A percentile compares a stretch with the other conserved stretches of the same genome.
Conservation (phyloP, 2,329 filamentous ascomycete species). For the Trichothecium roseum region DNA sequence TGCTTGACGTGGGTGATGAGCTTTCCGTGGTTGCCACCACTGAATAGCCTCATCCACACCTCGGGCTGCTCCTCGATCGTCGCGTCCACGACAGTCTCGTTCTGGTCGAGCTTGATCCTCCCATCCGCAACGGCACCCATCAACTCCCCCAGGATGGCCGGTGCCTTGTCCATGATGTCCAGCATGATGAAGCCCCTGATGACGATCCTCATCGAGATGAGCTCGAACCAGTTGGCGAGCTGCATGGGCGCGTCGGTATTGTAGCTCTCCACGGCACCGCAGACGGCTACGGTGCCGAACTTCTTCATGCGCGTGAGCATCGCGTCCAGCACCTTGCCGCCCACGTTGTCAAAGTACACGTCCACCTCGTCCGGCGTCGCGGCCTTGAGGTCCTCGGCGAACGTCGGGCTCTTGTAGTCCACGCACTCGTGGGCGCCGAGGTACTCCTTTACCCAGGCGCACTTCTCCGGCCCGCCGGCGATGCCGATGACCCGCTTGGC, state of each 20-base stretch:
- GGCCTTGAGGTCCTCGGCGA: constrained; percentile 14
- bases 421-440: constrained; percentile 16
- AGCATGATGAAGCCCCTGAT: constrained; percentile 17
- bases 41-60: constrained; percentile 15
- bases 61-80: constrained; percentile 15
- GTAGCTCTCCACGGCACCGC: constrained; percentile 14
- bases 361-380: constrained; percentile 16
- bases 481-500: constrained; percentile 18
- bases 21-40: constrained; percentile 16
- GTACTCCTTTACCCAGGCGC: constrained; percentile 14
- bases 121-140: constrained; percentile 16
- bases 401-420: constrained; percentile 19
- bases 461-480: constrained; percentile 17
- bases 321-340: constrained; percentile 14
- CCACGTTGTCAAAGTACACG: constrained; percentile 18
- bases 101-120: constrained; percentile 13
- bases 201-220: constrained; percentile 14
- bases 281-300: constrained; percentile 14
- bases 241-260: constrained; percentile 17
- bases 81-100: constrained; percentile 15
- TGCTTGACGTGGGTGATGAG: constrained; percentile 14
- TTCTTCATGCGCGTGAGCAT: constrained; percentile 18
- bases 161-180: constrained; percentile 17
- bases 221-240: constrained; percentile 17
- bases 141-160: constrained; percentile 13